Base-by-base conservation (phyloP, 1,139 yeast species). In the Pichia sp. region DNA sequence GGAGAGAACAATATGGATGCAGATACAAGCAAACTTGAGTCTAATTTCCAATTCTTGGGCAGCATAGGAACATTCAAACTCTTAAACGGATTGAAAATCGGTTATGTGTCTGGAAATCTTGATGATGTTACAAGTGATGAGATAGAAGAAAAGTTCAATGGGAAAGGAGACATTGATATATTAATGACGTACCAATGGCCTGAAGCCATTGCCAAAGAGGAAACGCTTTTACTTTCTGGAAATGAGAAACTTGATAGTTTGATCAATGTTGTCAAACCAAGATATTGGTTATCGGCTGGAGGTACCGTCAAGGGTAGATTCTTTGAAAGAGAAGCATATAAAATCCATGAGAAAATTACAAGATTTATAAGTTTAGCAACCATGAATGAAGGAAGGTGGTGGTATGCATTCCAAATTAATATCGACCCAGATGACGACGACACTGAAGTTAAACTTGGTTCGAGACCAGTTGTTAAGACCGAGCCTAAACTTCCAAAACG, bases 141-240 rank as follows among this genome's bases (percentile, higher is more conserved):
- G 1, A 51, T 59, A 11, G 42, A 48, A 11, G 41, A 37, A 1
- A 49, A 50, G 9, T 63, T 67, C 19, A 51, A 56, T 11, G 52
- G 53, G 4, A 52, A 58, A 22, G 49, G 55, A 1, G 63, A 4
- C 12, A n/a, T 82, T 4, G 93, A 85, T 59, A 67, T 85, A 3
- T 58, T 86, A 12, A 54, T 86, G 0, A 72, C 86, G 0, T 72
- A 73, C 47, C 72, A 76, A 48, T 85, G 91, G 90, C 85, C 93
- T 0, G 57, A 67, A 3, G 64, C 71, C 0, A 69, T 81, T 19
- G 76, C 81, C 0, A 58, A 64, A 28, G 72, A 67, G 48, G 69
- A 72, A 44, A 67, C 67, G 39, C 58, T 73, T 18, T 58, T 71
- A 0, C 54, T 72, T 7, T 75, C 72, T 15, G 77, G 75, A 0